Evolutionary conservation across 495 filamentous ascomycete species (phyloP).

Genomic region (Podospora tetraspora): DNA sequence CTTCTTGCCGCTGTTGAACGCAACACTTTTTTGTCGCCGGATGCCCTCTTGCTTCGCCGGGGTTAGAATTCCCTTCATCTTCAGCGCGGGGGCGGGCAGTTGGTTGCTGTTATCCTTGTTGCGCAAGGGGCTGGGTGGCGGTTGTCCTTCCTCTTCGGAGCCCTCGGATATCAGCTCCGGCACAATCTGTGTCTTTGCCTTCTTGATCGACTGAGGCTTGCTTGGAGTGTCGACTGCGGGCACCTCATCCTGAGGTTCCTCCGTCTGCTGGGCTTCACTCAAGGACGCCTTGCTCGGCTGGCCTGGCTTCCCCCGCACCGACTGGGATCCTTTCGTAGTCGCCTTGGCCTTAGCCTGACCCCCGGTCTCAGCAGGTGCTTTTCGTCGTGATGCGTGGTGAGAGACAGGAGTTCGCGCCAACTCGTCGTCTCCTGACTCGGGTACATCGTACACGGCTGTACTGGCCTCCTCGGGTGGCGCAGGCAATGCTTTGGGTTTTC

Average conservation of each 20-base stretch:
- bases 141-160: background rate
- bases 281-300: constrained; percentile 15
- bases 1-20: constrained; percentile 31
- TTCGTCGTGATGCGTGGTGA: background rate
- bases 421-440: constrained; percentile 37
- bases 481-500: constrained; percentile 5
- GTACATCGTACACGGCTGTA: constrained; percentile 36
- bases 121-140: background rate
- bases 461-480: background rate
- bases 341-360: constrained; percentile 4
- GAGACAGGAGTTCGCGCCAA: constrained; percentile 5
- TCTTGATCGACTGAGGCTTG: constrained; percentile 9
- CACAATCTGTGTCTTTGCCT: background rate
- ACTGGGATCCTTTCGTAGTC: background rate
- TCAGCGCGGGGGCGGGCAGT: background rate
- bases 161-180: background rate
- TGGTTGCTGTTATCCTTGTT: constrained; percentile 1
- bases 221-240: constrained; percentile 4
- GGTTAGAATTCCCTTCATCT: constrained; percentile 4
- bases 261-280: constrained; percentile 8
- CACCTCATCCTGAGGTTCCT: background rate
- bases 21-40: constrained; percentile 41
- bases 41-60: constrained; percentile 35
- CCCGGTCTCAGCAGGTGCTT: background rate
- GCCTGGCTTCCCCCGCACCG: constrained; percentile 21